Base-by-base conservation (phyloP, 495 filamentous ascomycete genomes). In the Aspergillus campestris region DNA sequence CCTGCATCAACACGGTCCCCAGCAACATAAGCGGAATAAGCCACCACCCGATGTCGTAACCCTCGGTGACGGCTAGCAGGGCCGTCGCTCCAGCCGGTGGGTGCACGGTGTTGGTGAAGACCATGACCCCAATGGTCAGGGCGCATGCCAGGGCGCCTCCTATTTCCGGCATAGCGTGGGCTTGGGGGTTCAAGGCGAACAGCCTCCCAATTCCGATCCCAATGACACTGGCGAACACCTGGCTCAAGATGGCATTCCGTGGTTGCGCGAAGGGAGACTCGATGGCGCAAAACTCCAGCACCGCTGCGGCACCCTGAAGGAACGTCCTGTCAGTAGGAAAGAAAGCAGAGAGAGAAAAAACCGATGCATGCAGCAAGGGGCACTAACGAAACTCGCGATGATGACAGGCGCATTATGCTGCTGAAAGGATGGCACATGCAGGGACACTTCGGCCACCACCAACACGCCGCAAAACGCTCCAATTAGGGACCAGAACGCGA, bases 71-170 rank as follows among this genome's bases (percentile, higher is more conserved):
- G 0, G 86, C 86, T 13, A 95, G 66, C 1, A 96, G 63, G 0
- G 90, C 87, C 0, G 87, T 94, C 3, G 90, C 90, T 7, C 90
- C 90, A 0, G 87, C 90, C 0, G 90, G 90, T 6, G 90, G 90
- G 56, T 96, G 85, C 2, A 89, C 72, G 0, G 89, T 92, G 6
- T 81, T 80, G 0, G 87, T 92, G 8, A 89, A 49, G 0, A 75
- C 70, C 90, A 95, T 96, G 40, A 80, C 38, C 0, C 78, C 71
- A 2, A 81, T 87, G 0, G 88, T 75, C 18, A 77, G 56, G 1
- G 79, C 86, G 44, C 84, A 88, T 12, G 83, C 65, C 0, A 95
- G 64, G 3, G 87, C 77, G 13, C 77, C 86, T 0, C 76, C 83
- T 0, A 94, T 57, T 74, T 82, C 87, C 8, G 75, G 72, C 32